Evolutionary conservation across 495 filamentous ascomycete species (phyloP).

Genomic region (Achaetomiella virescens): DNA sequence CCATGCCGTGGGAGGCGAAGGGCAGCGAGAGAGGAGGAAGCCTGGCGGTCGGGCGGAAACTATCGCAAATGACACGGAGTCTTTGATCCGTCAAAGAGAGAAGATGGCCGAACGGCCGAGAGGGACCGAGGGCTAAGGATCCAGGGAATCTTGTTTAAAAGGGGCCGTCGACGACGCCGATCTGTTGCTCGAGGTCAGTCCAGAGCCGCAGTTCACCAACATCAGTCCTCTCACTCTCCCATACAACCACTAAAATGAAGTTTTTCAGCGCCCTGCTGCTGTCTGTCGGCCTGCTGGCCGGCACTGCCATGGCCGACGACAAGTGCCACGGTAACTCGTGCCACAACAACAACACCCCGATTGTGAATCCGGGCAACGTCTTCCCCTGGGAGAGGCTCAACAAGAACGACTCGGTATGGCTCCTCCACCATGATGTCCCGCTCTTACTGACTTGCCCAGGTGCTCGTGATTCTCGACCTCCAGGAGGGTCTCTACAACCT

Average conservation of each 20-base stretch:
- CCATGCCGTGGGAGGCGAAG: background rate
- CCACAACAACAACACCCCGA: background rate
- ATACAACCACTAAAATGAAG: conserved; percentile 6
- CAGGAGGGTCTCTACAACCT: conserved; percentile 63
- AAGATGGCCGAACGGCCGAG: background rate
- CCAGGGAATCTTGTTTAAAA: background rate
- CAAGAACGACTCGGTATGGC: conserved; percentile 21
- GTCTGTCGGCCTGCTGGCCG: conserved; percentile 16
- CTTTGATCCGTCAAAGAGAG: background rate
- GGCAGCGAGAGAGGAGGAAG: background rate
- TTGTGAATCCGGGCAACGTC: background rate
- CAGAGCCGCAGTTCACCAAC: conserved; percentile 1
- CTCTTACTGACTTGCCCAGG: conserved; percentile 20
- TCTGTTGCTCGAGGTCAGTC: background rate
- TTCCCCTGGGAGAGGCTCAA: conserved; percentile 22
- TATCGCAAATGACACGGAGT: background rate
- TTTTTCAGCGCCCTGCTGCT: conserved; percentile 12
- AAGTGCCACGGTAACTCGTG: background rate
- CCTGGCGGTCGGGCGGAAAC: background rate
- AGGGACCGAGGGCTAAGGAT: background rate
- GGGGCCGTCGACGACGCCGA: background rate
- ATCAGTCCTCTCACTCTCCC: background rate
- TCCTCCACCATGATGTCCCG: background rate
- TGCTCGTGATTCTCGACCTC: conserved; percentile 64
- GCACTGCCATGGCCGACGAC: conserved; percentile 15